Evolutionary conservation across 2,329 filamentous ascomycete genomes (phyloP), one percentile per base, ranked within the genome.

Genomic region (Cordyceps farinosa): DNA sequence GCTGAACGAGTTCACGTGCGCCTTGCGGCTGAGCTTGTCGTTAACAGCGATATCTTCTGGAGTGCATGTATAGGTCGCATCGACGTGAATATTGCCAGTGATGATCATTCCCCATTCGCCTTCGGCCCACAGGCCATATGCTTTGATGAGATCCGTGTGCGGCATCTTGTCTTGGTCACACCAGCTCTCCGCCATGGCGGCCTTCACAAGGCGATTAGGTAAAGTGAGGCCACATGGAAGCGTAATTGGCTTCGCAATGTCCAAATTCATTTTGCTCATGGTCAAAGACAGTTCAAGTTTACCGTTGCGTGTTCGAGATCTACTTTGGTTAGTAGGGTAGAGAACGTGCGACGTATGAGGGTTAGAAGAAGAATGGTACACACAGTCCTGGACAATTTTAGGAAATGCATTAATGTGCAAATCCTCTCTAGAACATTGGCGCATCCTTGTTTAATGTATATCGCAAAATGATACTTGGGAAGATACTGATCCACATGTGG

Each of bases 211-310:
- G 7, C 84, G 80, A 67, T 87, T 87, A 2, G 82, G 81, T 2
- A 87, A 70, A 0, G 75, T 77, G 30, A 87, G 75, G 1, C 85
- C 85, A 68, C 82, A 84, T 65, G 82, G 80, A 1, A 86, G 76
- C 48, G 77, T 82, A 15, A 84, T 69, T 0, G 82, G 76, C 36
- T 79, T 55, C 36, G 34, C 48, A 36, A 54, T 44, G 10, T 53
- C 30, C 15, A 57, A 34, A 15, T 40, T 22, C 22, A 22, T 1
- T 22, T 22, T 22, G 22, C 22, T 22, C 22, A 22, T 22, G 22
- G 22, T 22, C 22, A 22, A 22, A 22, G 22, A 22, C 22, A 22
- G 22, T 22, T 22, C 22, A 22, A 22, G 1, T 22, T 22, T 22
- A 22, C 22, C 22, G 22, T 22, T 22, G 22, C 22, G 22, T 22